A percentile compares a stretch with the other conserved stretches of the same genome.
phyloP scores from a whole-genome alignment of 805 yeast genomes.

The Metschnikowia vanudenii region DNA sequence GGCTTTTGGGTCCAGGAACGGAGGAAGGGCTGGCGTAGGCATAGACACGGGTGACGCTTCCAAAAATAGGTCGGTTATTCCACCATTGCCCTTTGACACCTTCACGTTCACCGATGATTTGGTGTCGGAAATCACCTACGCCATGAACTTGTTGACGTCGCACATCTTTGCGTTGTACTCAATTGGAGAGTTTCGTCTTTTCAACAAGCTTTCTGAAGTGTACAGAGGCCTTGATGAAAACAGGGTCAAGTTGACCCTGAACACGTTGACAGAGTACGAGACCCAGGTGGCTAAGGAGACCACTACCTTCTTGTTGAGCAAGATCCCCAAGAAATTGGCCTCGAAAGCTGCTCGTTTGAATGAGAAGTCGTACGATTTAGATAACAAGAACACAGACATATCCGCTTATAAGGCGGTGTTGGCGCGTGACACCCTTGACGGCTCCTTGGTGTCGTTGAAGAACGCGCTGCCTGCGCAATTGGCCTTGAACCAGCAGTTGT shows the following conservation, averaged over 20 bases:
- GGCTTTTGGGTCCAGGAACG: conserved; percentile 21
- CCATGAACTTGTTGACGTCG: conserved; percentile 55
- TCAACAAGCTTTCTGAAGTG: conserved; percentile 51
- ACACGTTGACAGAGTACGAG: conserved; percentile 57
- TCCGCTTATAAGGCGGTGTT: conserved; percentile 67
- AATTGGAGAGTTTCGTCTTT: conserved; percentile 64
- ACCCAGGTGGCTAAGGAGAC: conserved; percentile 45
- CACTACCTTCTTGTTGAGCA: conserved; percentile 52
- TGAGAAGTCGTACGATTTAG: conserved; percentile 40
- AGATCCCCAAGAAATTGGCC: conserved; percentile 59
- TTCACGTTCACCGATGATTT: conserved; percentile 42
- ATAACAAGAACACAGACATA: conserved; percentile 45
- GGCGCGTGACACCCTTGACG: conserved; percentile 60
- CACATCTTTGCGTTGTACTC: conserved; percentile 72
- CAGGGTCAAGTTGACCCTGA: conserved; percentile 50
- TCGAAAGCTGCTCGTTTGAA: conserved; percentile 41
- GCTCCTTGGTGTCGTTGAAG: conserved; percentile 48
- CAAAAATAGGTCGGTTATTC: conserved; percentile 25
- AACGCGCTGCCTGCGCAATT: conserved; percentile 53
- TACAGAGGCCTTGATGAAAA: conserved; percentile 59
- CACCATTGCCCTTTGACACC: conserved; percentile 54
- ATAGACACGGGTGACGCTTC: neutral
- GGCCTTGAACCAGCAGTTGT: conserved; percentile 64
- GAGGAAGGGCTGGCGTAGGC: neutral
- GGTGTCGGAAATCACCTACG: conserved; percentile 55